Evolutionary conservation across 345 rosid genomes (phyloP), one percentile per base, ranked within the genome.

Genomic region (Angophora floribunda): DNA sequence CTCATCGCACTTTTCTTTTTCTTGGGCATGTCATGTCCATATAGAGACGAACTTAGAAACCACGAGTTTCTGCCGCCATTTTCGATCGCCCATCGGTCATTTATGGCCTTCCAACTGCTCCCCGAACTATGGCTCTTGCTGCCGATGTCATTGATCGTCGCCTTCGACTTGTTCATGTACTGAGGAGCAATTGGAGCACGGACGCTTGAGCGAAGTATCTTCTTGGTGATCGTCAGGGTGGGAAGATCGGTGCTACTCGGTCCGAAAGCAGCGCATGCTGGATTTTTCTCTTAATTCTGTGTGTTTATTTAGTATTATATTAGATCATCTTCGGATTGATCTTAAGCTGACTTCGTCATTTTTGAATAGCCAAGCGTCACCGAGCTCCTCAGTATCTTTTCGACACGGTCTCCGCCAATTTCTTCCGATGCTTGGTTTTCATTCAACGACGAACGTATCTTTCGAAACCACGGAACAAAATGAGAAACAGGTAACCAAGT

Each of bases 101-200:
- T 9, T 24, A 57, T 24, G 13, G 63, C 63, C 63, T 57, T 24
- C 65, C 65, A 57, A 57, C 65, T 13, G 24, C 24, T 24, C 65
- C 65, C 65, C n/a, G n/a, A 9, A 24, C 0, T 0, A 0, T 22
- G 65, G n/a, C 24, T 57, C n/a, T 24, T 10, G 63, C n/a, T 24
- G n/a, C n/a, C 2, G 13, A 24, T 2, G 24, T 24, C 13, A 3
- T 9, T 1, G 5, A 4, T 55, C 61, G 61, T 22, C 26, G 12
- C 28, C 61, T 4, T 57, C 9, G 28, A 57, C n/a, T 57, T 57
- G 63, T 57, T 57, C 28, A 22, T 57, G 63, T 22, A 2, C 63
- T 9, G 5, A 57, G 63, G 6, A 22, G 61, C 4, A 4, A 57
- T 57, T 24, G 24, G 63, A n/a, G n/a, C n/a, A 59, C 30, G 65